Evolutionary conservation across 371 early-diverging fungal genomes (phyloP).

Genomic region (Fennellomyces sp.): DNA sequence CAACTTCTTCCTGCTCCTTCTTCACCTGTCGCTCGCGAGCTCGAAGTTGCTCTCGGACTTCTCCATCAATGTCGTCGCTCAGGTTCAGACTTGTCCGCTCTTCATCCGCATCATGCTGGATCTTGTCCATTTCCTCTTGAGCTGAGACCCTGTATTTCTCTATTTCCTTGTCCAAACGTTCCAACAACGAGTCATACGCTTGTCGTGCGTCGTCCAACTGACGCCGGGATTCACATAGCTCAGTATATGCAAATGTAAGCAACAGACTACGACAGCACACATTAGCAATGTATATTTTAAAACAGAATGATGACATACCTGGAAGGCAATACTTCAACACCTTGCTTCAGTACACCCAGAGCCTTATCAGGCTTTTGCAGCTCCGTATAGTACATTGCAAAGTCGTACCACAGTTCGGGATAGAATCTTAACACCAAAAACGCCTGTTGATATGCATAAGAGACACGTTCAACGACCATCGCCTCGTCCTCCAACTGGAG

Average conservation of each 20-base stretch:
- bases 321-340: constrained; percentile 73
- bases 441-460: constrained; percentile 88
- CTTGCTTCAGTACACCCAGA: constrained; percentile 69
- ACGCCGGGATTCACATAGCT: constrained; percentile 80
- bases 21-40: constrained; percentile 66
- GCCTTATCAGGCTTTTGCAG: constrained; percentile 77
- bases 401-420: constrained; percentile 86
- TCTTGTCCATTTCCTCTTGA: constrained; percentile 49
- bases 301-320: constrained; percentile 54
- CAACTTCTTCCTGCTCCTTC: constrained; percentile 64
- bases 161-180: constrained; percentile 52
- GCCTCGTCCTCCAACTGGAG: constrained; percentile 71
- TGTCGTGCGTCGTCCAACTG: constrained; percentile 68
- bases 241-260: constrained; percentile 85
- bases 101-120: constrained; percentile 49
- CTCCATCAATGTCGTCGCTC: constrained; percentile 79
- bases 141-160: constrained; percentile 54
- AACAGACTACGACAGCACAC: constrained; percentile 54
- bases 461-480: constrained; percentile 69
- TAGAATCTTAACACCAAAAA: constrained; percentile 80
- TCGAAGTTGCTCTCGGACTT: constrained; percentile 74
- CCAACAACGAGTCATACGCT: constrained; percentile 74
- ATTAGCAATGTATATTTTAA: no score
- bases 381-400: constrained; percentile 72
- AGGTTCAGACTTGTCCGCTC: constrained; percentile 49